phyloP scores from a whole-genome alignment of 345 rosid species.

The Syzygium oleosum region DNA sequence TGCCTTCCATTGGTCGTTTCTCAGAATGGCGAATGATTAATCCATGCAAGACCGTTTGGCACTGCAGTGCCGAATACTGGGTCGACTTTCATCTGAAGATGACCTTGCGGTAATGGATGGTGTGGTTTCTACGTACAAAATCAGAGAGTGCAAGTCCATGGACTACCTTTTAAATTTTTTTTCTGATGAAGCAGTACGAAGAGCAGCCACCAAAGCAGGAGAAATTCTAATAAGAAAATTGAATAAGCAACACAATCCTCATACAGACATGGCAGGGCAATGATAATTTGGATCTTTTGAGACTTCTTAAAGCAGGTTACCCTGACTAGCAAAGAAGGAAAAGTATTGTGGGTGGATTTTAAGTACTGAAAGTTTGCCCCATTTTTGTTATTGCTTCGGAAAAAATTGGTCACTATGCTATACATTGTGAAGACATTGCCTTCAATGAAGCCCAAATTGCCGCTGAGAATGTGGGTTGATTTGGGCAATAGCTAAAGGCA shows the following conservation, averaged over 20 bases:
- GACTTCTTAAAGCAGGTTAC: background rate
- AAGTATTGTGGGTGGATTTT: background rate
- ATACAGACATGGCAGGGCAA: background rate
- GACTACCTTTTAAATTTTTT: background rate
- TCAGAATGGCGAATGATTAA: background rate
- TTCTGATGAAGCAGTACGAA: background rate
- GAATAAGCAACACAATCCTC: background rate
- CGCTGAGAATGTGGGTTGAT: background rate
- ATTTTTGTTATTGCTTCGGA: background rate
- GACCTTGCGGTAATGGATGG: background rate
- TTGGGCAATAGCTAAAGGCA: background rate
- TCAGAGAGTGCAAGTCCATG: background rate
- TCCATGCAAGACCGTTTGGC: background rate
- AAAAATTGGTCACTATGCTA: background rate
- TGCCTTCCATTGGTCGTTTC: background rate
- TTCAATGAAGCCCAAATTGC: background rate
- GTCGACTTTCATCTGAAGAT: background rate
- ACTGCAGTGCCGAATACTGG: background rate
- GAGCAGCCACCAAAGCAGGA: background rate
- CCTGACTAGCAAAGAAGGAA: background rate
- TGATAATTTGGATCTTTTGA: background rate
- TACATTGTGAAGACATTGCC: background rate
- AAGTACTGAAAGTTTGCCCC: background rate
- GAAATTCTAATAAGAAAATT: background rate
- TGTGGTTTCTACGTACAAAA: background rate